These are phyloP conservation scores for Plasmodium vinckei DNA, from an alignment of 169 alveolate genomes.

Conservation along the genomic window DNA sequence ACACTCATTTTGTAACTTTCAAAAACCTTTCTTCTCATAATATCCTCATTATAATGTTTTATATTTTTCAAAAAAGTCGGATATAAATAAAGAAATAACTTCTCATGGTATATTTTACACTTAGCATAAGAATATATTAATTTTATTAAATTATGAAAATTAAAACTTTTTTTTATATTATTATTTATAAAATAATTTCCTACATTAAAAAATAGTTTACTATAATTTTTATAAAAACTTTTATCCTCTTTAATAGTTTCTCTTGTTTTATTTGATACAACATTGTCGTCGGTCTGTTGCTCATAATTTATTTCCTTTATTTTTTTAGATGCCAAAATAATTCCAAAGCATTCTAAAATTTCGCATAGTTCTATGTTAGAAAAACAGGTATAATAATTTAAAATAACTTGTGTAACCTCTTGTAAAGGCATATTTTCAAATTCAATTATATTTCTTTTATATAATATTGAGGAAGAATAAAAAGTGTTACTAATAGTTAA, in stretches of 20 bases:
- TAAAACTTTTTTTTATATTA: not conserved
- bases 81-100: constrained; percentile 18
- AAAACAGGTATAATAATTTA: constrained; percentile 19
- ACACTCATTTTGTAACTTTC: not conserved
- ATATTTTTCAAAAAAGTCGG: constrained; percentile 23
- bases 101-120: constrained; percentile 57
- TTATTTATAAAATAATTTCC: constrained; percentile 31
- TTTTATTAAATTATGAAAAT: not conserved
- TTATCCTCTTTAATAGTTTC: not conserved
- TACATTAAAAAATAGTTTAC: constrained; percentile 9
- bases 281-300: not conserved
- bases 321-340: no score
- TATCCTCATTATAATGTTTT: constrained; percentile 26
- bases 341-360: constrained; percentile 6
- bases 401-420: constrained; percentile 14
- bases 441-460: constrained; percentile 17
- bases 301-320: not conserved
- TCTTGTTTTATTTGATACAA: not conserved
- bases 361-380: constrained; percentile 27
- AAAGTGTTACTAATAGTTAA: constrained; percentile 58
- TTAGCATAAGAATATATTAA: constrained; percentile 46
- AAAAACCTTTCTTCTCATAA: not conserved
- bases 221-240: not conserved
- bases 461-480: constrained; percentile 22
- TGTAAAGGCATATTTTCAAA: constrained; percentile 16